Base-by-base conservation (phyloP, 257 asterid genomes). In the Mitragyna speciosa region DNA sequence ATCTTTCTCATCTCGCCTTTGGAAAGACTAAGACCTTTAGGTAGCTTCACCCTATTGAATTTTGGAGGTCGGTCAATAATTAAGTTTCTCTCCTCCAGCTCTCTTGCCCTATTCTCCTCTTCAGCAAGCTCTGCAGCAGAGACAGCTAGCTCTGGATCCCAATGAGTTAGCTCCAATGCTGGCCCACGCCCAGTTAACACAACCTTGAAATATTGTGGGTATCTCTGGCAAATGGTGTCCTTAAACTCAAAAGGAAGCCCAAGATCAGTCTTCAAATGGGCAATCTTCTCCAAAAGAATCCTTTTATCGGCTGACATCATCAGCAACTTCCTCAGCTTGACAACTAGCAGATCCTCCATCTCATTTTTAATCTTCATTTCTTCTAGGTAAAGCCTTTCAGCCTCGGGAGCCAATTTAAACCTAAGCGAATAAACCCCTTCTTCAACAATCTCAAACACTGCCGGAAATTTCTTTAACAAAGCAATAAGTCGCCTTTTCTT, bases 91-190 rank as follows among this genome's bases (percentile, higher is more conserved):
- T 94, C 95, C 76, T 92, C 98, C 75, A 83, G 10, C 80, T 93
- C 98, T 20, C 88, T 76, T 76, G 77, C 84, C 88, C 86, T 83
- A 58, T 82, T 91, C 81, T 96, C 99, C 69, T 96, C 97, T 80
- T 94, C 98, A 2, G 96, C 95, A 28, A 94, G 89, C 95, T 96
- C 97, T 16, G 95, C 97, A 59, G 98, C 99, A 73, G 99, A 92
- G 16, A 96, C 91, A 8, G 98, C 98, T 64, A 94, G 94, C 80
- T 94, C 98, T 16, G 93, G 90, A 73, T 96, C 99, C 98, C 98
- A 96, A 84, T 90, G 92, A 77, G 95, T 89, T 79, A 96, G 83
- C 89, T 96, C 98, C 80, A 96, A 78, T 0, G 97, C 97, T 0
- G 95, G 96, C 24, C 98, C 99, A 30, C 91, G 87, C 56, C 88